Percentiles rank a stretch among this genome's conserved stretches.
Conservation (phyloP, 495 filamentous ascomycete species). For the Xylaria cubensis region DNA sequence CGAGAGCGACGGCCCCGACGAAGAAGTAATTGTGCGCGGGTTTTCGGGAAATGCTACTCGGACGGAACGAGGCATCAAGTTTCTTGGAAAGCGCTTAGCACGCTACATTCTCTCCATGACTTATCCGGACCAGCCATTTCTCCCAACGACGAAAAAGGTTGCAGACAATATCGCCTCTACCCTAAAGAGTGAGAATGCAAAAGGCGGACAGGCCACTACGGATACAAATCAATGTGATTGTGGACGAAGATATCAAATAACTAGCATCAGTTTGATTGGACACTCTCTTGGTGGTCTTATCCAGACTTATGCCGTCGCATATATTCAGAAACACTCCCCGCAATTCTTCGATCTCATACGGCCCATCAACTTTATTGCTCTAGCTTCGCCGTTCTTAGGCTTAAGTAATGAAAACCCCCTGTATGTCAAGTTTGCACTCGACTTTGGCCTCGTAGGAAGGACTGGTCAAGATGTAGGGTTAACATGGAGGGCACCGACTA, state of each 20-base stretch:
- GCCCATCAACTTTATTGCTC: slow-evolving; percentile 91
- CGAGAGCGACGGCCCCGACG: slow-evolving; percentile 70
- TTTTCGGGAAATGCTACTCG: slow-evolving; percentile 88
- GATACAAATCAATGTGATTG: slow-evolving; percentile 45
- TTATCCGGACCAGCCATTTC: slow-evolving; percentile 87
- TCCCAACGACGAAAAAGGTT: slow-evolving; percentile 67
- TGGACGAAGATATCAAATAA: slow-evolving; percentile 79
- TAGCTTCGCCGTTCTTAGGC: slow-evolving; percentile 89
- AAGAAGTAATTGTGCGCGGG: slow-evolving; percentile 92
- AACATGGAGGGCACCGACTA: slow-evolving; percentile 88
- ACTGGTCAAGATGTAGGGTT: slow-evolving; percentile 95
- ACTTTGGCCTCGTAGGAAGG: slow-evolving; percentile 92
- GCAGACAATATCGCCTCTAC: slow-evolving; percentile 47
- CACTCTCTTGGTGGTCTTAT: slow-evolving; percentile 92
- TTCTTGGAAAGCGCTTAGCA: slow-evolving; percentile 93
- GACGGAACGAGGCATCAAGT: slow-evolving; percentile 95
- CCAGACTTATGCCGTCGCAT: slow-evolving; percentile 95
- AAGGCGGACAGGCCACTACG: slow-evolving; percentile 59
- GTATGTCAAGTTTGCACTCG: slow-evolving; percentile 95
- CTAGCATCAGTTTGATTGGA: slow-evolving; percentile 93
- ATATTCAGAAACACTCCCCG: slow-evolving; percentile 95
- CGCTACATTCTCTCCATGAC: slow-evolving; percentile 87
- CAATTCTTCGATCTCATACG: slow-evolving; percentile 86
- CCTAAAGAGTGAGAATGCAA: slow-evolving; percentile 39
- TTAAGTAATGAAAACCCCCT: slow-evolving; percentile 97